A percentile compares a stretch with the other conserved stretches of the same genome.
These are phyloP conservation scores for Venturia asperata DNA, from an alignment of 2,329 filamentous ascomycete species.

Conservation along the genomic window DNA sequence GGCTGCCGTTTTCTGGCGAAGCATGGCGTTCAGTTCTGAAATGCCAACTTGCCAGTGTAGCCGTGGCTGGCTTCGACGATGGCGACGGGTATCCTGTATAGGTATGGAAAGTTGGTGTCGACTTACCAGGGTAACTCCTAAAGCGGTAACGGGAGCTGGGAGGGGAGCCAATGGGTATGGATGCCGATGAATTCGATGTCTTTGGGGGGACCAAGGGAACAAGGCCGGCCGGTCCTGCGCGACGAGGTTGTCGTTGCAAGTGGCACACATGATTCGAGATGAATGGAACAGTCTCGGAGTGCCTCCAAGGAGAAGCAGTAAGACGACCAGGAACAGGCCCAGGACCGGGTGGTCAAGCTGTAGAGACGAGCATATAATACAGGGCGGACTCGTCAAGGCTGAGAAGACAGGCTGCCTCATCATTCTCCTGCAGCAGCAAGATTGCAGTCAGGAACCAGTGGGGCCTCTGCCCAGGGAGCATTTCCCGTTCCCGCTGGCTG, in stretches of 20 bases:
- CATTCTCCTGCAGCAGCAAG: not conserved
- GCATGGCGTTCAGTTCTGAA: not conserved
- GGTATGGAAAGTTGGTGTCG: not conserved
- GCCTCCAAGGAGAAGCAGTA: not conserved
- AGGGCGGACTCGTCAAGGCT: not conserved
- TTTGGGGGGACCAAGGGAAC: no score
- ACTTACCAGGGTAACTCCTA: not conserved
- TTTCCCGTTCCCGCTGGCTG: not conserved
- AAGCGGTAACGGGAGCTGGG: not conserved
- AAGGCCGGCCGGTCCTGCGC: not conserved
- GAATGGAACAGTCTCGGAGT: not conserved
- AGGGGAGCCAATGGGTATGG: not conserved
- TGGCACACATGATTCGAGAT: not conserved
- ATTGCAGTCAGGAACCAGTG: conserved; percentile 2
- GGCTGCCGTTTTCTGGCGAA: not conserved
- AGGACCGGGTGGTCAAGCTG: not conserved
- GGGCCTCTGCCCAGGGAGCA: not conserved
- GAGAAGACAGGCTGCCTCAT: not conserved
- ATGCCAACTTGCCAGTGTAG: not conserved
- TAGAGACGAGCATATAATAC: not conserved
- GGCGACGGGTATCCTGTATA: not conserved
- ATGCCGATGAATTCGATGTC: not conserved
- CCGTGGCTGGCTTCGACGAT: not conserved
- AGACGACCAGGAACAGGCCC: not conserved
- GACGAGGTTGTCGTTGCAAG: not conserved